These are phyloP conservation scores for Saturnispora serradocipensis DNA, from an alignment of 805 yeast genomes.

Conservation along the genomic window DNA sequence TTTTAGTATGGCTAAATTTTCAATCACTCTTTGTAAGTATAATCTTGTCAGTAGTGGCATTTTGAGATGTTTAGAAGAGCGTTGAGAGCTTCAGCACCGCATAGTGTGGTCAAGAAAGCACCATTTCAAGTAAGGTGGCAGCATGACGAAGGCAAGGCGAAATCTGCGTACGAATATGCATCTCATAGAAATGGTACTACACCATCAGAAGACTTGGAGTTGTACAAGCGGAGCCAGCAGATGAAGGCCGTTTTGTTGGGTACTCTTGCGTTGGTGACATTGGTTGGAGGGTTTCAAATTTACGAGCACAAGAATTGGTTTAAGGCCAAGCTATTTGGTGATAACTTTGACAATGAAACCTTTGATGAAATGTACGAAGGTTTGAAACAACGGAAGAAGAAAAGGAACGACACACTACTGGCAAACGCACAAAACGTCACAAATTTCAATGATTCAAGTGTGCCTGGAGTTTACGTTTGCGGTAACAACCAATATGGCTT, in stretches of 20 bases:
- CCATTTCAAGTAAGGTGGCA: background rate
- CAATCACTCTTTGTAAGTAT: background rate
- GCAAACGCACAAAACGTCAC: slow-evolving; percentile 20
- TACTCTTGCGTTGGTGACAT: slow-evolving; percentile 28
- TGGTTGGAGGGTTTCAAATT: slow-evolving; percentile 33
- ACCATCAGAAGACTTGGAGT: background rate
- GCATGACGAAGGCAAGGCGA: background rate
- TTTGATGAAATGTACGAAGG: slow-evolving; percentile 33
- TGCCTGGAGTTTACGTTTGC: slow-evolving; percentile 57
- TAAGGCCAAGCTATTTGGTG: slow-evolving; percentile 28
- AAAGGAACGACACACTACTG: slow-evolving; percentile 15
- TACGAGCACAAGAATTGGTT: slow-evolving; percentile 31
- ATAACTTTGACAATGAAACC: slow-evolving; percentile 25
- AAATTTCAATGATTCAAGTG: slow-evolving; percentile 30
- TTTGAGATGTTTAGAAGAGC: background rate
- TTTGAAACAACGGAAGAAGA: slow-evolving; percentile 17
- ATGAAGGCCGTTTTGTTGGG: slow-evolving; percentile 24
- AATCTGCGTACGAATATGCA: slow-evolving; percentile 4
- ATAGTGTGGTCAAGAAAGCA: background rate
- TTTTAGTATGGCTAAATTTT: background rate
- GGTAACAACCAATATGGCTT: slow-evolving; percentile 42
- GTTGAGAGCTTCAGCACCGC: background rate
- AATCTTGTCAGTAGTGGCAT: background rate
- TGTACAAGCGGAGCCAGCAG: background rate
- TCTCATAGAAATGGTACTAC: background rate